phyloP scores from a whole-genome alignment of 495 filamentous ascomycete genomes.

The Penicillium arizonense region DNA sequence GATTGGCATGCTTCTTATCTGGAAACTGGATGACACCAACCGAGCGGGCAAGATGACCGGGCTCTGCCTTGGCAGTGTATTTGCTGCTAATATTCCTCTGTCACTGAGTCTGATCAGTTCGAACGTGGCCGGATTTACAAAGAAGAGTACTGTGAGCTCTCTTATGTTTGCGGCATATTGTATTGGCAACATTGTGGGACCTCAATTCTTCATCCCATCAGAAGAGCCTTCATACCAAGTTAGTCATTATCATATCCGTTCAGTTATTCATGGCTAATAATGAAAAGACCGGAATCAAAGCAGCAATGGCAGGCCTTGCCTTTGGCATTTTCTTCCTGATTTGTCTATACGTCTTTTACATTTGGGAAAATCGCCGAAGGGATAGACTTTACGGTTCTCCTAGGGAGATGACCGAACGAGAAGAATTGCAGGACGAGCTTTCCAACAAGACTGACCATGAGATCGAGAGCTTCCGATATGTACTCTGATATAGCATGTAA shows the following conservation, averaged over 20 bases:
- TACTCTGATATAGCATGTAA: constrained; percentile 12
- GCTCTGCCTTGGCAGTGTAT: constrained; percentile 52
- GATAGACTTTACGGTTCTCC: constrained; percentile 25
- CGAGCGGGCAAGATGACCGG: constrained; percentile 51
- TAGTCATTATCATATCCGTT: constrained; percentile 7
- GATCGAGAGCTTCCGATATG: constrained; percentile 32
- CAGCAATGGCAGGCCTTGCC: constrained; percentile 24
- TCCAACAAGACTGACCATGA: constrained; percentile 34
- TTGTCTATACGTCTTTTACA: constrained; percentile 22
- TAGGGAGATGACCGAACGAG: constrained; percentile 17
- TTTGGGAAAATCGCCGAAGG: constrained; percentile 25
- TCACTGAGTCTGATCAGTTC: constrained; percentile 54
- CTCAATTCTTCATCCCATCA: constrained; percentile 32
- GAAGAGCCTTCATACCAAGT: constrained; percentile 36
- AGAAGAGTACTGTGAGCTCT: constrained; percentile 50
- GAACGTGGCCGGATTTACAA: constrained; percentile 66
- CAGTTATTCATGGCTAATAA: background rate
- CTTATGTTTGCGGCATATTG: constrained; percentile 39
- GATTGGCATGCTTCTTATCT: constrained; percentile 58
- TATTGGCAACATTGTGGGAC: constrained; percentile 38
- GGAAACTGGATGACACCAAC: constrained; percentile 50
- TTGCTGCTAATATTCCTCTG: constrained; percentile 55
- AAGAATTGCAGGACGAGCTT: constrained; percentile 27
- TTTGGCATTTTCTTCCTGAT: constrained; percentile 27
- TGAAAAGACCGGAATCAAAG: constrained; percentile 28